These are phyloP conservation scores for Clonostachys sp. DNA, from an alignment of 2,329 filamentous ascomycete species.

Conservation along the genomic window DNA sequence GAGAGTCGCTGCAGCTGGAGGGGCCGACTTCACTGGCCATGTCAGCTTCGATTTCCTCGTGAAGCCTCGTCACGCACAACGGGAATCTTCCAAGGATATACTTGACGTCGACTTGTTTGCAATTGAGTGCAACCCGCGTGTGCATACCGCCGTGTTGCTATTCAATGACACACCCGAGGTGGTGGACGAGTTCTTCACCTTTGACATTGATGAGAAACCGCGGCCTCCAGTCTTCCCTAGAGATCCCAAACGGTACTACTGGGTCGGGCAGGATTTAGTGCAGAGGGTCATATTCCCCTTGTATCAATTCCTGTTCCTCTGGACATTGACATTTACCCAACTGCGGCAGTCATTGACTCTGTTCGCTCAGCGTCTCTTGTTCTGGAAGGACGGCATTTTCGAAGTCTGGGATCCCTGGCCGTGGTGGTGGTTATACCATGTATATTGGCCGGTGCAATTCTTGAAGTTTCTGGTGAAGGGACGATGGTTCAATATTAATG, in stretches of 20 bases:
- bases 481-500: conserved; percentile 62
- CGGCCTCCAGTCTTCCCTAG: conserved; percentile 7
- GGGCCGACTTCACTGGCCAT: conserved; percentile 59
- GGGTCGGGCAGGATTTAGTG: conserved; percentile 61
- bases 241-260: conserved; percentile 40
- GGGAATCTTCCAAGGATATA: not conserved
- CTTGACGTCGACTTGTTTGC: conserved; percentile 43
- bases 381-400: conserved; percentile 52
- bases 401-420: conserved; percentile 51
- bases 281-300: conserved; percentile 41
- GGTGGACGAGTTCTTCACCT: conserved; percentile 46
- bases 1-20: conserved; percentile 45
- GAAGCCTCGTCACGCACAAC: conserved; percentile 10
- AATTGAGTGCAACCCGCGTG: conserved; percentile 66
- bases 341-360: conserved; percentile 12
- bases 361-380: conserved; percentile 30
- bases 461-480: conserved; percentile 33
- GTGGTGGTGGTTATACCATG: conserved; percentile 50
- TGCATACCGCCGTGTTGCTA: conserved; percentile 54
- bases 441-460: conserved; percentile 50
- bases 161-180: conserved; percentile 45
- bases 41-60: conserved; percentile 69
- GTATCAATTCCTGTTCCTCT: conserved; percentile 14
- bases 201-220: conserved; percentile 12
- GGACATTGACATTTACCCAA: conserved; percentile 11